Evolutionary conservation across 805 yeast genomes (phyloP).

Genomic region (Starmerella apicola): DNA sequence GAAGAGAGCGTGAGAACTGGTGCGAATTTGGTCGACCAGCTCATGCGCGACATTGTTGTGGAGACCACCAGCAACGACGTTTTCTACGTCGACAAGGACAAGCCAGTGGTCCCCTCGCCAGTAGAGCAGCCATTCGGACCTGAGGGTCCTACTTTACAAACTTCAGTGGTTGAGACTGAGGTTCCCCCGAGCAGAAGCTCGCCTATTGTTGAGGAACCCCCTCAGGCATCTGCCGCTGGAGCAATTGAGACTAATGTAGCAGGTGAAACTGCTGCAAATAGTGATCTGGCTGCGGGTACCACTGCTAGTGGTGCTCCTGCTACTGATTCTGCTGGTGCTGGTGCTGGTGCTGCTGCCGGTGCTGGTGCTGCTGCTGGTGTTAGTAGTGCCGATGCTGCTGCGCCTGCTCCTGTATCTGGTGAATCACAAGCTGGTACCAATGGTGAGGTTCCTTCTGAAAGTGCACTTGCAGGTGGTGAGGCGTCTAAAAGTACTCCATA

Average conservation of each 20-base stretch:
- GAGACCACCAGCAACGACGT: slow-evolving; percentile 86
- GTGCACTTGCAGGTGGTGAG: too few species aligned
- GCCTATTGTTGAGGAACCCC: too few species aligned
- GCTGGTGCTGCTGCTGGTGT: neutral
- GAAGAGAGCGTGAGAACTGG: slow-evolving; percentile 90
- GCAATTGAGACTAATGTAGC: neutral
- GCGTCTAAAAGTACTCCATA: neutral
- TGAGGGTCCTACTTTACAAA: slow-evolving; percentile 13
- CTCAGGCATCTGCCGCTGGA: neutral
- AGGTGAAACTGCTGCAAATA: neutral
- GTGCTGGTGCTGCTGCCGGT: too few species aligned
- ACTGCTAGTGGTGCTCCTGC: neutral
- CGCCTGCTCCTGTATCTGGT: neutral
- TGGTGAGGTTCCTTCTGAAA: neutral
- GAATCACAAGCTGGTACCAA: neutral
- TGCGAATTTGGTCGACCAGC: slow-evolving; percentile 80
- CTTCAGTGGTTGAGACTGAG: neutral
- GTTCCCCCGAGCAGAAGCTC: too few species aligned
- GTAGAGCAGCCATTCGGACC: slow-evolving; percentile 30
- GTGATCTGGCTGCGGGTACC: neutral
- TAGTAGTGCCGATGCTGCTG: neutral
- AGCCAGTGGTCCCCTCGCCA: slow-evolving; percentile 42
- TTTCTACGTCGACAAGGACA: slow-evolving; percentile 43
- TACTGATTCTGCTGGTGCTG: neutral
- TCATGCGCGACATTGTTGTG: slow-evolving; percentile 86